Evolutionary conservation across 495 filamentous ascomycete genomes (phyloP).

Genomic region (Saxispiralis lemnorum): DNA sequence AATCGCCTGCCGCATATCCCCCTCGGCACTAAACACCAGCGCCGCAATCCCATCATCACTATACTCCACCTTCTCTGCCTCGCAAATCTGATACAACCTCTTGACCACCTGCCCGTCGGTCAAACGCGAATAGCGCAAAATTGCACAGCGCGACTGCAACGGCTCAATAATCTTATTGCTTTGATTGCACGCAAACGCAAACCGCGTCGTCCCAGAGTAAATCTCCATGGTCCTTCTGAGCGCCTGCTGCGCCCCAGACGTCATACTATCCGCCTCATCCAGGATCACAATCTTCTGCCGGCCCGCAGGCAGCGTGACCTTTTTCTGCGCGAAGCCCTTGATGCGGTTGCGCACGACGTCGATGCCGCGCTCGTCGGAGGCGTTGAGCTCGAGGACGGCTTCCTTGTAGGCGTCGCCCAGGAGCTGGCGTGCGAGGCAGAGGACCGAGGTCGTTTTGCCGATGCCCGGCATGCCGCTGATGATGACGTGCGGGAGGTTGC

Average conservation of each 20-base stretch:
- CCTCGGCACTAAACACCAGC: constrained; percentile 89
- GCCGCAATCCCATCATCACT: constrained; percentile 90
- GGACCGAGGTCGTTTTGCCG: constrained; percentile 91
- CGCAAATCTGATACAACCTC: constrained; percentile 75
- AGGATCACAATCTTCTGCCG: constrained; percentile 94
- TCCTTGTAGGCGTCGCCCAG: constrained; percentile 93
- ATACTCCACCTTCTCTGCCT: constrained; percentile 58
- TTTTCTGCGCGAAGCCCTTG: constrained; percentile 98
- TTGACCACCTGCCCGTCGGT: constrained; percentile 86
- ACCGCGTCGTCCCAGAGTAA: constrained; percentile 87
- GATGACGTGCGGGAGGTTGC: constrained; percentile 98
- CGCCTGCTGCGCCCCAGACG: constrained; percentile 86
- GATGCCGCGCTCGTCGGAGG: constrained; percentile 93
- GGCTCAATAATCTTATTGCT: constrained; percentile 99
- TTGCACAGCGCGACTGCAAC: constrained; percentile 87
- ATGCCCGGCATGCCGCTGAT: constrained; percentile 99
- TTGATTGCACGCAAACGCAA: constrained; percentile 97
- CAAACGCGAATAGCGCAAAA: constrained; percentile 81
- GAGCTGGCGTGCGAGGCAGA: constrained; percentile 83
- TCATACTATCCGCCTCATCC: constrained; percentile 96
- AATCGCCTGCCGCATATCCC: constrained; percentile 97
- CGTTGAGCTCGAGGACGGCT: constrained; percentile 89
- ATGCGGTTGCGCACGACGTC: constrained; percentile 97
- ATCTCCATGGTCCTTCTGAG: constrained; percentile 97
- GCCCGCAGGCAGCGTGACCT: constrained; percentile 81